Evolutionary conservation across 306 rosid species (phyloP), one percentile per base, ranked within the genome.

Genomic region (Nissolia schottii): DNA sequence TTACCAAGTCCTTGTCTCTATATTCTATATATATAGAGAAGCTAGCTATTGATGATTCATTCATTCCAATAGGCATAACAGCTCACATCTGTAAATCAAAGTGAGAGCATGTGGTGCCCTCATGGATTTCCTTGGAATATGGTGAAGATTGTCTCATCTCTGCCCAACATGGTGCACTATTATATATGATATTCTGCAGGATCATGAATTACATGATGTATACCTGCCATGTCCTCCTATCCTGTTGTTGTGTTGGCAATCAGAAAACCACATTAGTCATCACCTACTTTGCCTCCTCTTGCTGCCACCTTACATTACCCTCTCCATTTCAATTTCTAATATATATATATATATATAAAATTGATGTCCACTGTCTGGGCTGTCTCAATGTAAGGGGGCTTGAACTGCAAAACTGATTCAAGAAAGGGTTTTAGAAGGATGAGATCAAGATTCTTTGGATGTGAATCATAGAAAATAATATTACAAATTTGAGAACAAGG

Each of bases 251-350:
- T 58, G 68, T 23, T 64, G 67, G 53, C 28, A 72, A 76, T 28
- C 76, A 74, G 29, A 59, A 66, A 76, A 75, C 40, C 16, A 41
- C 29, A 78, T 27, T 40, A 74, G 80, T 64, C 85, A 74, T 77
- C 81, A 71, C 50, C 65, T 5, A 70, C 16, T 34, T 55, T 78
- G 87, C 80, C 71, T 79, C 80, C 76, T 57, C 7, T 43, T 61
- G 58, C 23, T 64, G 87, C 87, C 86, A 79, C 88, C 67, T 71
- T 66, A 41, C 88, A 71, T 71, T 66, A 41, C 49, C 73, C 56
- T 74, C 56, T 61, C 51, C 53, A 14, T 73, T 67, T 27, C 22
- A 22, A 71, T n/a, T n/a, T n/a, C n/a, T n/a, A n/a, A n/a, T n/a
- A n/a, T n/a, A n/a, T n/a, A n/a, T n/a, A n/a, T n/a, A n/a, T n/a